A percentile compares a stretch with the other conserved stretches of the same genome.
phyloP scores from a whole-genome alignment of 805 yeast genomes.

The Jamesozyma lodderae region DNA sequence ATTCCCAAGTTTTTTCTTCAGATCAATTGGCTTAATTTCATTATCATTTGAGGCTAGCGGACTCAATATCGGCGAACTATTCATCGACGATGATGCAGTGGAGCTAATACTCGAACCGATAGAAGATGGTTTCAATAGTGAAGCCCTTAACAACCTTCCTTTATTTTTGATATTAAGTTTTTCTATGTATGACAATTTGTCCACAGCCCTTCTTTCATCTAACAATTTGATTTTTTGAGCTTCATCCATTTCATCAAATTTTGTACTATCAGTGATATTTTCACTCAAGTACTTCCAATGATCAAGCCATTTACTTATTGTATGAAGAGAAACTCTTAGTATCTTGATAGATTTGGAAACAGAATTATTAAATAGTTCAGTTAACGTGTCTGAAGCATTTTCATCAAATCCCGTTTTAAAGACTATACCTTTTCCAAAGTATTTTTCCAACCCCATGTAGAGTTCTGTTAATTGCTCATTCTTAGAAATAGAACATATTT shows the following conservation, averaged over 20 bases:
- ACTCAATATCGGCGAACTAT: slow-evolving; percentile 1
- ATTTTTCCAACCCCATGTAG: not conserved
- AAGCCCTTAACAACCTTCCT: not conserved
- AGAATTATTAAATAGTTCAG: slow-evolving; percentile 13
- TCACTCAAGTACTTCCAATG: slow-evolving; percentile 21
- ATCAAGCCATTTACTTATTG: slow-evolving; percentile 12
- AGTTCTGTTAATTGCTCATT: not conserved
- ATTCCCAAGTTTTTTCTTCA: slow-evolving; percentile 1
- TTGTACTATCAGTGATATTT: slow-evolving; percentile 8
- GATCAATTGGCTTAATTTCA: slow-evolving; percentile 2
- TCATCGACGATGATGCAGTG: slow-evolving; percentile 2
- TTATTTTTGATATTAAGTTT: slow-evolving; percentile 1
- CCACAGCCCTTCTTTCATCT: slow-evolving; percentile 24
- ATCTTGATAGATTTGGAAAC: slow-evolving; percentile 11
- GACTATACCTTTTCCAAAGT: slow-evolving; percentile 4
- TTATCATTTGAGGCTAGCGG: slow-evolving; percentile 4
- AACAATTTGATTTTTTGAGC: slow-evolving; percentile 17
- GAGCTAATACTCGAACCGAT: not conserved
- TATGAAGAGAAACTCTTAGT: slow-evolving; percentile 10
- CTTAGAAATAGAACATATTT: slow-evolving; percentile 6
- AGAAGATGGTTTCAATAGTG: not conserved
- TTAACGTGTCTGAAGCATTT: slow-evolving; percentile 4
- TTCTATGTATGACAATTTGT: slow-evolving; percentile 17
- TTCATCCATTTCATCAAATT: slow-evolving; percentile 9
- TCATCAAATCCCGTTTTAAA: not conserved